Conservation (phyloP, 495 filamentous ascomycete species). For the Cenococcum geophilum region DNA sequence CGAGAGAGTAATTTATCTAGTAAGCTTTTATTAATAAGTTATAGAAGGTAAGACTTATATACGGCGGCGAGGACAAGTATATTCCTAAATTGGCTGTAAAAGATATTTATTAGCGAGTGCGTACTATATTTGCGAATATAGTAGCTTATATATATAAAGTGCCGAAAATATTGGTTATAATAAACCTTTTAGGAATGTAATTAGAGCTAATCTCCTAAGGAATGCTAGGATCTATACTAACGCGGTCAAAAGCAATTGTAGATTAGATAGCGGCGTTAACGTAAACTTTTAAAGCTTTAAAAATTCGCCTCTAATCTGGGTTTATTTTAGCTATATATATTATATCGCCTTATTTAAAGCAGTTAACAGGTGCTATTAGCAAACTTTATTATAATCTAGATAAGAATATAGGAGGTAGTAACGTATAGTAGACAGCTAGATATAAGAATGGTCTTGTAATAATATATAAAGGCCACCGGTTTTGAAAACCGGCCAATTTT, state of each 20-base stretch:
- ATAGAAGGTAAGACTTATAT: conserved; percentile 54
- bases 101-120: not conserved
- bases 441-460: conserved; percentile 78
- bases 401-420: conserved; percentile 10
- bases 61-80: conserved; percentile 80
- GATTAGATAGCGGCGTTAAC: conserved; percentile 74
- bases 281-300: conserved; percentile 33
- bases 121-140: not conserved
- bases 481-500: too few relatives aligned
- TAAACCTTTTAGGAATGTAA: conserved; percentile 49
- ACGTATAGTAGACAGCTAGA: conserved; percentile 50
- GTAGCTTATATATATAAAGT: conserved; percentile 92
- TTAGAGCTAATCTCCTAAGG: conserved; percentile 7
- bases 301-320: conserved; percentile 3
- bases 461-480: too few relatives aligned
- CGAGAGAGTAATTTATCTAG: conserved; percentile 44
- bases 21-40: conserved; percentile 29
- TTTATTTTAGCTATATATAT: conserved; percentile 1
- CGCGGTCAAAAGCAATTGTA: conserved; percentile 76
- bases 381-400: not conserved
- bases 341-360: not conserved
- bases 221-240: conserved; percentile 39
- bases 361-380: not conserved
- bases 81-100: conserved; percentile 87
- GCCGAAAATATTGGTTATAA: conserved; percentile 91